Evolutionary conservation across 805 yeast genomes (phyloP).

Genomic region (Spathaspora sp.): DNA sequence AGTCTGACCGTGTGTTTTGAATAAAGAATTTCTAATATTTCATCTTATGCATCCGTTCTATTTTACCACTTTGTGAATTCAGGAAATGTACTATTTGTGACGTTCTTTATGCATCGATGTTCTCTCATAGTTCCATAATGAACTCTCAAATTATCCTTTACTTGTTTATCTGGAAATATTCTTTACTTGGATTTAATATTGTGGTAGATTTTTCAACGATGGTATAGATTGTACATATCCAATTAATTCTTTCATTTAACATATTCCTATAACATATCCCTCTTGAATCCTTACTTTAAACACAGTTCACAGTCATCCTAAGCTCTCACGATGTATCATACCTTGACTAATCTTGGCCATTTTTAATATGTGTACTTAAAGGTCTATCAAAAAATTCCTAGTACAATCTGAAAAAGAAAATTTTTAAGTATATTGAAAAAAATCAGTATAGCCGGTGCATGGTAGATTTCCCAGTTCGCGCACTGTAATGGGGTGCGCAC

Average conservation of each 20-base stretch:
- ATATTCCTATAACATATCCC: neutral
- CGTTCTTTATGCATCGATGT: too few relatives aligned
- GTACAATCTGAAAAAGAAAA: conserved; percentile 1
- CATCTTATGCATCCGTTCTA: too few relatives aligned
- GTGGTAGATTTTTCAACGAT: neutral
- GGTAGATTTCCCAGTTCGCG: neutral
- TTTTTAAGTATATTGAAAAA: conserved; percentile 3
- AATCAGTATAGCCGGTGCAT: neutral
- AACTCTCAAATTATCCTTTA: too few relatives aligned
- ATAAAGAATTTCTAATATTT: too few relatives aligned
- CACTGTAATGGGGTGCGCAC: neutral
- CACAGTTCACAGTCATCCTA: neutral
- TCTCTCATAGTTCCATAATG: too few relatives aligned
- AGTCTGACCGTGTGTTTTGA: neutral
- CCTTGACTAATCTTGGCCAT: conserved; percentile 68
- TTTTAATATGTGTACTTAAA: conserved; percentile 13
- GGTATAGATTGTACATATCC: neutral
- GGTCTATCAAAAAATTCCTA: neutral
- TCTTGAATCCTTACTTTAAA: neutral
- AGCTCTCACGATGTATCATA: conserved; percentile 19
- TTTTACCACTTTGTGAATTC: too few relatives aligned
- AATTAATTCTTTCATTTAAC: neutral
- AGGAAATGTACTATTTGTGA: too few relatives aligned
- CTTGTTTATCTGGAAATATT: too few relatives aligned
- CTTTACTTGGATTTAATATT: neutral